Evolutionary conservation across 2,329 filamentous ascomycete species (phyloP).

Genomic region (Pseudogymnoascus sp.): DNA sequence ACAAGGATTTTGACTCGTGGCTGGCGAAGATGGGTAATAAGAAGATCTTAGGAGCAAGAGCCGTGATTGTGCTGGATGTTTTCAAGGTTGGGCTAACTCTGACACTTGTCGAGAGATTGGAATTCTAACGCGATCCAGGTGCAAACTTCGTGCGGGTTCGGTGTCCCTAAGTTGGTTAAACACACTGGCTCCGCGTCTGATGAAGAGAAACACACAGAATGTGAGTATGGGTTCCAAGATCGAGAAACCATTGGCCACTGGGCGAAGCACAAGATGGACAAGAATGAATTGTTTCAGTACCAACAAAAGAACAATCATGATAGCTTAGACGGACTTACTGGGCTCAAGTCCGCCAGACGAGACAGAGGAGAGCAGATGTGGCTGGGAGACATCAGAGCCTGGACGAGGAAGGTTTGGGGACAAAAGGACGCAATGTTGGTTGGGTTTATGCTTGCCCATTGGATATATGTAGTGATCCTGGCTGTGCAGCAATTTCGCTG

Average conservation of each 20-base stretch:
- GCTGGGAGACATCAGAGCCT: conserved; percentile 31
- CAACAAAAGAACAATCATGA: conserved; percentile 46
- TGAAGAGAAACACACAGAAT: conserved; percentile 24
- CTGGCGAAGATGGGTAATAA: conserved; percentile 38
- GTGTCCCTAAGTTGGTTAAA: conserved; percentile 45
- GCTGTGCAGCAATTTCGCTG: background rate
- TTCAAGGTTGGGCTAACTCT: conserved; percentile 40
- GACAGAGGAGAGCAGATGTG: conserved; percentile 41
- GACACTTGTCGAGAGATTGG: background rate
- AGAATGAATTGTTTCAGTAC: conserved; percentile 46
- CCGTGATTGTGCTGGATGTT: conserved; percentile 54
- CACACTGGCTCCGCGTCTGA: conserved; percentile 19
- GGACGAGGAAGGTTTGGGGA: conserved; percentile 13
- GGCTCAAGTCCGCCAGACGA: conserved; percentile 45
- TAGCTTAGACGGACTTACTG: conserved; percentile 54
- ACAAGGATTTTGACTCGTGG: conserved; percentile 39
- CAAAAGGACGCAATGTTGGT: conserved; percentile 11
- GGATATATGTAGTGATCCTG: background rate
- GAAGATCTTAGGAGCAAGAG: conserved; percentile 44
- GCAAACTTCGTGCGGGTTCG: conserved; percentile 61
- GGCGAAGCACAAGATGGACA: conserved; percentile 41
- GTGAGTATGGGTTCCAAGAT: conserved; percentile 38
- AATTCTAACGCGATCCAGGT: conserved; percentile 28
- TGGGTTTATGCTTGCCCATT: conserved; percentile 11
- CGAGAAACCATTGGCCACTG: conserved; percentile 49